Evolutionary conservation across 1,139 yeast species (phyloP).

Genomic region (Pichia sp.): DNA sequence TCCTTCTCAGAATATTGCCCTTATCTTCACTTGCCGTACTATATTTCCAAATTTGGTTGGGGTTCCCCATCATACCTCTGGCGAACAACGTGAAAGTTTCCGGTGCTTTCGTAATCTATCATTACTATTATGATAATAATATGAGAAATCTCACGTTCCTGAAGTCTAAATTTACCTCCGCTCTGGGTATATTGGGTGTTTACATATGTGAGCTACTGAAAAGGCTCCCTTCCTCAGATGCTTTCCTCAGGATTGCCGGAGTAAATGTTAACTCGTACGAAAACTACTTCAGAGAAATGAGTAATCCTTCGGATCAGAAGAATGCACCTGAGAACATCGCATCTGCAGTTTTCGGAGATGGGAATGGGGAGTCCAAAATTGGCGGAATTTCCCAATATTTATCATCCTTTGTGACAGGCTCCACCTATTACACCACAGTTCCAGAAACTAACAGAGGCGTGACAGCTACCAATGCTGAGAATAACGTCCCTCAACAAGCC

Average conservation of each 20-base stretch:
- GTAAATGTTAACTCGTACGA: slow-evolving; percentile 1
- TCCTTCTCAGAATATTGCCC: slow-evolving; percentile 41
- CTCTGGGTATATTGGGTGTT: slow-evolving; percentile 1
- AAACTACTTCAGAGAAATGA: not conserved
- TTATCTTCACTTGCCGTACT: slow-evolving; percentile 42
- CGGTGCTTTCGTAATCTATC: slow-evolving; percentile 17
- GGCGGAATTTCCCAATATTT: not conserved
- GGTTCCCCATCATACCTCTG: slow-evolving; percentile 38
- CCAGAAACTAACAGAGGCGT: not conserved
- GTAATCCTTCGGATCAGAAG: not conserved
- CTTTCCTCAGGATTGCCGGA: not conserved
- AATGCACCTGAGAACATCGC: not conserved
- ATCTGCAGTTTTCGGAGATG: not conserved
- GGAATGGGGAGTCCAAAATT: not conserved
- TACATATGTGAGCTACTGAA: not conserved
- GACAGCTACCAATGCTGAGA: not conserved
- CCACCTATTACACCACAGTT: not conserved
- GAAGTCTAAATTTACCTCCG: not conserved
- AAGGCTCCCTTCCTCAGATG: not conserved
- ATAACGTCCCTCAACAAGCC: not conserved
- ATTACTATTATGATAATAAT: slow-evolving; percentile 15
- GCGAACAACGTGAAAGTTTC: slow-evolving; percentile 10
- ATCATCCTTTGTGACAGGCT: not conserved
- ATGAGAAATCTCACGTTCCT: slow-evolving; percentile 6
- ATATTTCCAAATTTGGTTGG: slow-evolving; percentile 48